Evolutionary conservation across 371 early-diverging fungal species (phyloP), one percentile per base, ranked within the genome.

Genomic region (Nosema granulosis): DNA sequence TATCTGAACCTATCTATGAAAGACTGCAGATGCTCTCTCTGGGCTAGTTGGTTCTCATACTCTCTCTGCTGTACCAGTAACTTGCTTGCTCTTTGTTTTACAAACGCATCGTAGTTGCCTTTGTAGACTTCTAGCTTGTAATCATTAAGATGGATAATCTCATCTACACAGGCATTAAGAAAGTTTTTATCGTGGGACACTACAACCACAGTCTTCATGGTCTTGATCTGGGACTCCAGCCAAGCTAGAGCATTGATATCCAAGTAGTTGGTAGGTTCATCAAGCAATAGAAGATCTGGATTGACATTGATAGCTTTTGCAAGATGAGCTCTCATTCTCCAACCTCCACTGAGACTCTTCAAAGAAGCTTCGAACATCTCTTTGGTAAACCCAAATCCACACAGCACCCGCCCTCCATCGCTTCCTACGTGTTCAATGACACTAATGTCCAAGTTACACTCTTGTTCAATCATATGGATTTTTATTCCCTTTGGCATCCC

Each of bases 1-100:
- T 92, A 94, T 81, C 98, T 88, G 93, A 96, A 96, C 59, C 94
- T 89, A 82, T 96, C 96, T 76, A 97, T 93, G 82, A 95, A 97
- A 35, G 91, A 94, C 83, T 94, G 93, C 86, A 97, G 92, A 87
- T 95, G 93, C 28, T 90, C 94, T 54, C 62, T 71, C n/a, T 69
- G 69, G 20, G 32, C 26, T 24, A 67, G 31, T 37, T 71, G 78
- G n/a, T 62, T 74, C 16, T 75, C 74, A 69, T 75, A 73, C 26
- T 93, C 94, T 90, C 93, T 95, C 88, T 90, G 90, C 31, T 71
- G 62, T 86, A 94, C 92, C 87, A 94, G 93, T 86, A 90, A 90
- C 84, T 93, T 93, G 82, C 90, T 87, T 87, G 93, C 94, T 22
- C 88, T 88, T 85, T 90, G 91, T 88, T 92, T 90, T 84, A 94